Conservation (phyloP, 805 yeast genomes). For the Spathaspora girioi region DNA sequence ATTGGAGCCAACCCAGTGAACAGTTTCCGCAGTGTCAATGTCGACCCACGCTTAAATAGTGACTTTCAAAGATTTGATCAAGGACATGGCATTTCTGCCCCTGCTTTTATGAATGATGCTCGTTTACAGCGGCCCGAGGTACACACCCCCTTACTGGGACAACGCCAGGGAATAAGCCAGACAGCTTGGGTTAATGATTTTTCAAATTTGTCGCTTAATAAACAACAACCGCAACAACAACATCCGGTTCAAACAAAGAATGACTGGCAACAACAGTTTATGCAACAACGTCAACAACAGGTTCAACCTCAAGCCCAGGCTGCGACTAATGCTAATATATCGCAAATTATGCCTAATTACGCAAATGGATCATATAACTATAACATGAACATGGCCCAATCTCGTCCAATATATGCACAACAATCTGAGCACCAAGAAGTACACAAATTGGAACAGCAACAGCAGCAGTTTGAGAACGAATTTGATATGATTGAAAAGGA, state of each 20-base stretch:
- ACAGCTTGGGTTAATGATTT: conserved; percentile 30
- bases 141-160: conserved; percentile 7
- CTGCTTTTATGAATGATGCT: conserved; percentile 6
- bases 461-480: conserved; percentile 23
- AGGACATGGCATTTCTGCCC: conserved; percentile 14
- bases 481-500: conserved; percentile 33
- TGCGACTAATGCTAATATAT: conserved; percentile 4
- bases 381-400: background rate
- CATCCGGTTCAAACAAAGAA: conserved; percentile 3
- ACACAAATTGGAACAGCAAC: conserved; percentile 24
- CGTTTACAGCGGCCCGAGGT: background rate
- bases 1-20: conserved; percentile 5
- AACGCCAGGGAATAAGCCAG: conserved; percentile 1
- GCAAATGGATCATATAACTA: conserved; percentile 6
- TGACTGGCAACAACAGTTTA: conserved; percentile 10
- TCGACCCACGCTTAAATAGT: conserved; percentile 33
- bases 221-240: conserved; percentile 10
- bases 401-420: conserved; percentile 11
- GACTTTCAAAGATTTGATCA: conserved; percentile 33
- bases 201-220: conserved; percentile 19
- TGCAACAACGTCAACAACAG: conserved; percentile 8
- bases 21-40: conserved; percentile 14
- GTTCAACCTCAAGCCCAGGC: conserved; percentile 8
- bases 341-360: conserved; percentile 1
- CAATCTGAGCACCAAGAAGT: conserved; percentile 25